phyloP scores from a whole-genome alignment of 2,329 filamentous ascomycete species.

The Talaromyces sp. region DNA sequence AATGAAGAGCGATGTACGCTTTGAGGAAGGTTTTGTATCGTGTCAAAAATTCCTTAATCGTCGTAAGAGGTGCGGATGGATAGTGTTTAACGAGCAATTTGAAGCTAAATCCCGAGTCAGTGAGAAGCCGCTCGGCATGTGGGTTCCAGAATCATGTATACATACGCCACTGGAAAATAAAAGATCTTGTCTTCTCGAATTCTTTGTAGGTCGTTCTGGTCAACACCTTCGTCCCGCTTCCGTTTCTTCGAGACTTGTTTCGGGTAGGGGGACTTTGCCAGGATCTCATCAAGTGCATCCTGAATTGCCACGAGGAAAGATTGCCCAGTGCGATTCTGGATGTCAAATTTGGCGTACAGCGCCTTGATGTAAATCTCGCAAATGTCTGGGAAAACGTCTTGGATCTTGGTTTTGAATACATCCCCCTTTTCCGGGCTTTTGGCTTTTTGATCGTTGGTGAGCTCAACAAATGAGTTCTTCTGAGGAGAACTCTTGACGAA shows the following conservation, averaged over 20 bases:
- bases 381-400: constrained; percentile 48
- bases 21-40: constrained; percentile 31
- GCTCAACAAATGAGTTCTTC: neutral
- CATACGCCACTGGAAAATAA: constrained; percentile 24
- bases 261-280: constrained; percentile 42
- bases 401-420: constrained; percentile 27
- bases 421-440: neutral
- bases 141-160: neutral
- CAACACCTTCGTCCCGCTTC: constrained; percentile 15
- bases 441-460: neutral
- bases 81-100: constrained; percentile 35
- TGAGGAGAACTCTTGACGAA: neutral
- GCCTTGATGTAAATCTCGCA: constrained; percentile 39
- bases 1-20: constrained; percentile 27
- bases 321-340: neutral
- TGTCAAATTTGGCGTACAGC: constrained; percentile 30
- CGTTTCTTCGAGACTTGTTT: constrained; percentile 39
- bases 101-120: constrained; percentile 22
- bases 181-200: constrained; percentile 20
- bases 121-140: neutral
- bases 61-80: constrained; percentile 33
- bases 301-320: constrained; percentile 12
- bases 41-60: constrained; percentile 35
- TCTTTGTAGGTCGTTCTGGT: neutral
- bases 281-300: constrained; percentile 42